A percentile compares a stretch with the other conserved stretches of the same genome.
Evolutionary conservation across 106 monocot species (phyloP).

Genomic region (Dactylorhiza incarnata): DNA sequence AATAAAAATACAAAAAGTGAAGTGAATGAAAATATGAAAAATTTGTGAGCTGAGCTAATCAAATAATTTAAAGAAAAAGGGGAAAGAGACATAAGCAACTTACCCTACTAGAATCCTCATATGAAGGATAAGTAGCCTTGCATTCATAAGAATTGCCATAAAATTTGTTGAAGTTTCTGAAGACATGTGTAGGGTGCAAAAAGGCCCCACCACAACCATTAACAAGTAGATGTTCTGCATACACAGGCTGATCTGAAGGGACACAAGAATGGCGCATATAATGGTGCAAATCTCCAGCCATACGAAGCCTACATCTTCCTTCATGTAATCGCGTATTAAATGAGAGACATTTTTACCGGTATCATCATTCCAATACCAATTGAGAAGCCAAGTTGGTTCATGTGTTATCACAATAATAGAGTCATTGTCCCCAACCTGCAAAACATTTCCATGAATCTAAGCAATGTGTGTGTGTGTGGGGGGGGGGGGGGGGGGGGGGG

Average conservation of each 20-base stretch:
- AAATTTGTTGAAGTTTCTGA: slow-evolving; percentile 68
- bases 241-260: slow-evolving; percentile 41
- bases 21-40: not conserved
- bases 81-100: not conserved
- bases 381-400: slow-evolving; percentile 98
- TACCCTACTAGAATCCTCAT: slow-evolving; percentile 85
- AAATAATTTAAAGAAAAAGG: not conserved
- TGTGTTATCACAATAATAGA: slow-evolving; percentile 94
- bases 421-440: slow-evolving; percentile 80
- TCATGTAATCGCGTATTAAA: slow-evolving; percentile 77
- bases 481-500: too few species aligned
- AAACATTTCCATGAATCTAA: slow-evolving; percentile 10
- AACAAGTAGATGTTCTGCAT: slow-evolving; percentile 85
- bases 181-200: slow-evolving; percentile 96
- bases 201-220: slow-evolving; percentile 99
- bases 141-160: slow-evolving; percentile 68
- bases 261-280: slow-evolving; percentile 91
- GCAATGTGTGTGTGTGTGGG: too few species aligned
- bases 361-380: slow-evolving; percentile 90
- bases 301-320: slow-evolving; percentile 83
- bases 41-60: not conserved
- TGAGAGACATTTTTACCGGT: slow-evolving; percentile 85
- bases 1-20: not conserved
- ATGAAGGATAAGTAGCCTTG: slow-evolving; percentile 89
- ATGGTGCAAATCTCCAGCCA: slow-evolving; percentile 98